These are phyloP conservation scores for Boeremia lycopersici DNA, from an alignment of 2,329 filamentous ascomycete species.

Conservation along the genomic window DNA sequence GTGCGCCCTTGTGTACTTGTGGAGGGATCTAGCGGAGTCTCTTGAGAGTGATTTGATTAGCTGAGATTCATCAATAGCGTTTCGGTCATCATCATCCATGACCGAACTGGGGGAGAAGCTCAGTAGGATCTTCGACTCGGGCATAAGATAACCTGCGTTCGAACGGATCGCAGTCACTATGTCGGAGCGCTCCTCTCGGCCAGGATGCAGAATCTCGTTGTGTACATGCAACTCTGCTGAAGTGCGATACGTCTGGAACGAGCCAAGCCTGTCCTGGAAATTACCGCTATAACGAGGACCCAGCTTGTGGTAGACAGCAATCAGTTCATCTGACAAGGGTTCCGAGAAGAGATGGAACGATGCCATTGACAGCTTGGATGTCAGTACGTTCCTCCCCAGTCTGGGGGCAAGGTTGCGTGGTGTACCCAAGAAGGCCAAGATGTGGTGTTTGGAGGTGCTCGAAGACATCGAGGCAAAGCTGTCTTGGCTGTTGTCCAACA, in stretches of 20 bases:
- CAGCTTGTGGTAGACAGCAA: conserved; percentile 88
- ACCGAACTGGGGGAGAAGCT: conserved; percentile 82
- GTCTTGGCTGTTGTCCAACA: conserved; percentile 66
- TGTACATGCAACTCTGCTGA: conserved; percentile 88
- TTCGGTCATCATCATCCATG: conserved; percentile 79
- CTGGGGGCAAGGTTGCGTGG: conserved; percentile 83
- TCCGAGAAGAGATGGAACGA: conserved; percentile 90
- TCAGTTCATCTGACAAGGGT: conserved; percentile 84
- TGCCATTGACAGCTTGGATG: conserved; percentile 85
- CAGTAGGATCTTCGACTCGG: conserved; percentile 80
- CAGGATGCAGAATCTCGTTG: conserved; percentile 87
- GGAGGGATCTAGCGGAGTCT: conserved; percentile 69
- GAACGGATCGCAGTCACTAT: conserved; percentile 87
- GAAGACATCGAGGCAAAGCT: conserved; percentile 73
- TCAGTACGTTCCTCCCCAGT: conserved; percentile 73
- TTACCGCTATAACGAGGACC: conserved; percentile 93
- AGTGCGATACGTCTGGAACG: conserved; percentile 94
- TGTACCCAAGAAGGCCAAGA: conserved; percentile 93
- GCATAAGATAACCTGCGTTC: conserved; percentile 80
- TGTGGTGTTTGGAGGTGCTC: conserved; percentile 64
- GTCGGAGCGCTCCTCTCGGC: conserved; percentile 88
- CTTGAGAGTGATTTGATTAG: conserved; percentile 78
- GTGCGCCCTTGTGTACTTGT: conserved; percentile 72
- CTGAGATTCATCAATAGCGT: conserved; percentile 72
- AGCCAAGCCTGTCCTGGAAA: conserved; percentile 93